Conservation (phyloP, 1,139 yeast genomes). For the Pichia sp. region DNA sequence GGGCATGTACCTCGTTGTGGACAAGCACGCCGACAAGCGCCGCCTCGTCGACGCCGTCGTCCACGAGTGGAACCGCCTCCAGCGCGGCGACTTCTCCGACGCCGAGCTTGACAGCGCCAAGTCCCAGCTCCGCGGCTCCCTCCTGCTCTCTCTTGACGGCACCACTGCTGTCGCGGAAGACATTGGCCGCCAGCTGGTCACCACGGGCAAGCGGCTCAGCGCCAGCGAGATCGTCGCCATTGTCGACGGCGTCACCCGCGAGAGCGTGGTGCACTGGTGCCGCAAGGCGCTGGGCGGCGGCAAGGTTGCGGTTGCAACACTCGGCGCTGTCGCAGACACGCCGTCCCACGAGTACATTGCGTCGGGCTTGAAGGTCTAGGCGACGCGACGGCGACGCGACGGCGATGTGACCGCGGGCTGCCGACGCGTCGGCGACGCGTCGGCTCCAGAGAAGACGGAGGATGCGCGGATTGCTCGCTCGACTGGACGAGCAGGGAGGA, state of each 20-base stretch:
- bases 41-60: slow-evolving; percentile 67
- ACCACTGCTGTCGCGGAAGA: slow-evolving; percentile 97
- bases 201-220: slow-evolving; percentile 84
- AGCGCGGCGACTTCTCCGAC: slow-evolving; percentile 67
- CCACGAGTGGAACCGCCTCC: slow-evolving; percentile 85
- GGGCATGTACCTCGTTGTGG: slow-evolving; percentile 93
- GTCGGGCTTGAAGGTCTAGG: too few species aligned
- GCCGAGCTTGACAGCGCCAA: slow-evolving; percentile 92
- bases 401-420: too few species aligned
- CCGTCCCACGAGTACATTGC: slow-evolving; percentile 17
- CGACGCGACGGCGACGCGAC: too few species aligned
- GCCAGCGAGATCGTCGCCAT: slow-evolving; percentile 90
- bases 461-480: too few species aligned
- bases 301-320: slow-evolving; percentile 85
- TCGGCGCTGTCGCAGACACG: slow-evolving; percentile 65
- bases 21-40: slow-evolving; percentile 62
- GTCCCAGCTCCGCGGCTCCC: slow-evolving; percentile 89
- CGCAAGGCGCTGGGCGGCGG: slow-evolving; percentile 71
- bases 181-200: slow-evolving; percentile 93
- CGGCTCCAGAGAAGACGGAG: too few species aligned
- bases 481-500: too few species aligned
- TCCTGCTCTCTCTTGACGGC: slow-evolving; percentile 85
- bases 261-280: slow-evolving; percentile 87
- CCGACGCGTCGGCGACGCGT: too few species aligned
- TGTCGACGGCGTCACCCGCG: slow-evolving; percentile 72